Evolutionary conservation across 306 rosid species (phyloP), one percentile per base, ranked within the genome.

Genomic region (Cucumis melo): DNA sequence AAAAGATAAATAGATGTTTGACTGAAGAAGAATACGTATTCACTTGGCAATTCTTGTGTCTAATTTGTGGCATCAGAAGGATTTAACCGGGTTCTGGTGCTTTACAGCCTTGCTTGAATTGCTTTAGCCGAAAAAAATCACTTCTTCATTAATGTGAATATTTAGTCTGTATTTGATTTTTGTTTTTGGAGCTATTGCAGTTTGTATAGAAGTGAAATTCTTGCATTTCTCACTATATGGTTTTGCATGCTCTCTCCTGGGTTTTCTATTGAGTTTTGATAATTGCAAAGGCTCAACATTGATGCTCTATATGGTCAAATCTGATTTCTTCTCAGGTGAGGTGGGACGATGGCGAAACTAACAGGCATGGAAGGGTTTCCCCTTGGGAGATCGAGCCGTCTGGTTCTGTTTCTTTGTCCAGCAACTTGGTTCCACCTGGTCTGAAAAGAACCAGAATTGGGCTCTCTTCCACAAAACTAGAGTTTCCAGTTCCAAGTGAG

Each of bases 301-400:
- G 24, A 10, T 55, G 64, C 6, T 32, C 36, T 5, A 36, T 10
- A 20, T 10, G 34, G 14, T 20, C 8, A 19, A 15, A 62, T 65
- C 38, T 39, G 66, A 29, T 23, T 36, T 53, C 65, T 51, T 16
- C 73, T 79, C 85, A 95, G 99, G 98, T 92, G 21, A 88, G 99
- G 91, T 95, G 99, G 99, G 99, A 95, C 80, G 93, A 89, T 77
- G 62, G 82, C 1, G 93, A 95, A 74, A 80, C 86, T 10, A 80
- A 80, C 73, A 89, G 88, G 86, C 96, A 88, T 81, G 88, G 90
- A 70, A 84, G 99, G 90, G 97, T 95, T 84, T 95, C 98, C 81
- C 99, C 98, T 5, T 95, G 99, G 99, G 99, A 95, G 86, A 89
- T 92, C 21, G 97, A 92, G 83, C 91, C 97, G 39, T 88, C 93